A percentile compares a stretch with the other conserved stretches of the same genome.
phyloP scores from a whole-genome alignment of 106 monocot species.

The Apostasia ramifera region DNA sequence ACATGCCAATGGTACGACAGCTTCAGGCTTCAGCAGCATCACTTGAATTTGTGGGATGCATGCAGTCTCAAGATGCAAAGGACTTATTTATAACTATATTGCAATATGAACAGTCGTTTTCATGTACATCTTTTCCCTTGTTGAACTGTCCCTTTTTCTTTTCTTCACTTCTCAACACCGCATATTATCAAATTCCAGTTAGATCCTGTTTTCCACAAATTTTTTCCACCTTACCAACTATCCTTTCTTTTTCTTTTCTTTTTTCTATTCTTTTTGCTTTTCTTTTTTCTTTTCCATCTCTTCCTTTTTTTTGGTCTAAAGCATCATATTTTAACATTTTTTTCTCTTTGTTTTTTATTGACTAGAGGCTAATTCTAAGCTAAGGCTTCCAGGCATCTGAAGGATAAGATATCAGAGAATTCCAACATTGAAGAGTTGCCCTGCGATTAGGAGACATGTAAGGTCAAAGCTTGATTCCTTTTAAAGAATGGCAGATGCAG shows the following conservation, averaged over 20 bases:
- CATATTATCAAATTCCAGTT: too few species aligned
- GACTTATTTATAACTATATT: background rate
- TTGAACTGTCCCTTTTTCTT: background rate
- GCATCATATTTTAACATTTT: background rate
- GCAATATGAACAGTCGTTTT: background rate
- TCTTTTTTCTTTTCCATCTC: conserved; percentile 2
- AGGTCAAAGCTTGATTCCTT: conserved; percentile 6
- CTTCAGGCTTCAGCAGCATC: background rate
- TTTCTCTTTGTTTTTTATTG: background rate
- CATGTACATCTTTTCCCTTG: background rate
- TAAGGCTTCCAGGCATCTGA: conserved; percentile 14
- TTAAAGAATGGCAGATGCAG: background rate
- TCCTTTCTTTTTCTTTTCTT: background rate
- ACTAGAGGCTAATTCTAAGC: conserved; percentile 2
- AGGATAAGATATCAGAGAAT: conserved; percentile 10
- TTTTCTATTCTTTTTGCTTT: background rate
- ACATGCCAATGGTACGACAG: conserved; percentile 1
- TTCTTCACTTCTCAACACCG: too few species aligned
- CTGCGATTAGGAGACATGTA: conserved; percentile 15
- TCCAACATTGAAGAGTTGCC: conserved; percentile 21
- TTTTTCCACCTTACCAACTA: background rate
- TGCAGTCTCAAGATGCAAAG: background rate
- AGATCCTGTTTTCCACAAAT: too few species aligned
- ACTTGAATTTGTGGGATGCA: conserved; percentile 1
- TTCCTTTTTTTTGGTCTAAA: background rate